Base-by-base conservation (phyloP, 2,329 filamentous ascomycete species). In the Lasiodiplodia hormozganensis region DNA sequence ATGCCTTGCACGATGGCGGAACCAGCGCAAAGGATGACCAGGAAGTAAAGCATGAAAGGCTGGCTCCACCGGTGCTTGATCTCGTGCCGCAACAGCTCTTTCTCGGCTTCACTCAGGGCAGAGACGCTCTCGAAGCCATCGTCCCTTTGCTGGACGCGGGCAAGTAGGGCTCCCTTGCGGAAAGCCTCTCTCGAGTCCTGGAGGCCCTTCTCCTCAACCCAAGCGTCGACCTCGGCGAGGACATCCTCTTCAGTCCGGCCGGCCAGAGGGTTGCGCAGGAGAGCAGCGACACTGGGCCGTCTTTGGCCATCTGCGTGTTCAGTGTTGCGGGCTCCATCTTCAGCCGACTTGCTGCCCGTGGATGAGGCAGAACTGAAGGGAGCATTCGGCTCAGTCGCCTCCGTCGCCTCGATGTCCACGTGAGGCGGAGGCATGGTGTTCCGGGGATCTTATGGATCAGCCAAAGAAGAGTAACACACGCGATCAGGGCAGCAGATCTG, bases 91-190 rank as follows among this genome's bases (percentile, higher is more conserved):
- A 95, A 83, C 14, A 83, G 84, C 25, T 84, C 80, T 69, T 89
- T 86, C 74, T 91, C 90, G 0, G 83, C 81, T 18, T 89, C 84
- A 67, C 84, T 81, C 1, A 94, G 84, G 11, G 87, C 85, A 62
- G 86, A 81, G 65, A 93, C 84, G 36, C 84, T 82, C 68, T 92
- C 89, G 75, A 86, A 92, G 36, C 84, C 83, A 6, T 82, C 81
- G 0, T 86, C 86, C 21, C 83, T 78, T 66, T 86, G 85, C 0
- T 90, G 91, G 71, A 90, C 88, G 76, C 92, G 90, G 2, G 92
- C 92, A 23, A 94, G 86, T 14, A 95, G 83, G 4, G 92, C 92
- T 36, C 91, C 92, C 73, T 90, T 90, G 60, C 86, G 84, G 64
- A 94, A 85, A 25, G 72, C 76, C 4, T 84, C 83, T 12, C 85